These are phyloP conservation scores for Zygosaccharomyces gambellarensis DNA, from an alignment of 805 yeast species.

Conservation along the genomic window DNA sequence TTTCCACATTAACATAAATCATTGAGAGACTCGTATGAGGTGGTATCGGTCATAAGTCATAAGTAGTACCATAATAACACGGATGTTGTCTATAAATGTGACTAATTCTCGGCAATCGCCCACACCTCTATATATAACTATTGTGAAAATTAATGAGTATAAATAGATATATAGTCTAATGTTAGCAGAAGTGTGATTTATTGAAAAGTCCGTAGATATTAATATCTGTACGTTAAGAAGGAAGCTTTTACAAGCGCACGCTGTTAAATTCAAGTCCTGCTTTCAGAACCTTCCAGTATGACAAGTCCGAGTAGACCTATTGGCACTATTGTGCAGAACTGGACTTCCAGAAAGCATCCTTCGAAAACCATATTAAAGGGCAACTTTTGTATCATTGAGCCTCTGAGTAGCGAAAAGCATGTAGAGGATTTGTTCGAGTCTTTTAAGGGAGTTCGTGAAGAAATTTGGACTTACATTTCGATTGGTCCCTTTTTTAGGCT, in stretches of 20 bases:
- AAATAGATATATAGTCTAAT: not conserved
- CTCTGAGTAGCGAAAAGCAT: conserved; percentile 15
- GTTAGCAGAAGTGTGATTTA: too few relatives aligned
- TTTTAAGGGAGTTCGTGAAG: conserved; percentile 7
- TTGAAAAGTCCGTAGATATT: too few relatives aligned
- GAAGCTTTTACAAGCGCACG: too few relatives aligned
- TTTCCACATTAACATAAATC: not conserved
- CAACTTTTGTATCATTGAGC: conserved; percentile 16
- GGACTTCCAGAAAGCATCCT: conserved; percentile 15
- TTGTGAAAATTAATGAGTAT: not conserved
- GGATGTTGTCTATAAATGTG: not conserved
- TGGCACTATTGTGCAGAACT: conserved; percentile 11
- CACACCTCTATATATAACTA: not conserved
- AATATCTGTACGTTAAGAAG: too few relatives aligned
- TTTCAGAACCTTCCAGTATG: not conserved
- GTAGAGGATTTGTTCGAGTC: conserved; percentile 13
- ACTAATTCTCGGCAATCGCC: not conserved
- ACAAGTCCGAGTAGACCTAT: conserved; percentile 7
- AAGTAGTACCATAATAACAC: not conserved
- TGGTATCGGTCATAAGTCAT: not conserved
- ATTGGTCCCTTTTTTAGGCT: conserved; percentile 14
- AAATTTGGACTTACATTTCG: conserved; percentile 19
- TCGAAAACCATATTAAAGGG: conserved; percentile 13
- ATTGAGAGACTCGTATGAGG: not conserved
- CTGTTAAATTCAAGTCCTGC: not conserved